Percentiles rank a stretch among this genome's conserved stretches.
These are phyloP conservation scores for Musa schizocarpa DNA, from an alignment of 176 grass and related monocot species.

Conservation along the genomic window DNA sequence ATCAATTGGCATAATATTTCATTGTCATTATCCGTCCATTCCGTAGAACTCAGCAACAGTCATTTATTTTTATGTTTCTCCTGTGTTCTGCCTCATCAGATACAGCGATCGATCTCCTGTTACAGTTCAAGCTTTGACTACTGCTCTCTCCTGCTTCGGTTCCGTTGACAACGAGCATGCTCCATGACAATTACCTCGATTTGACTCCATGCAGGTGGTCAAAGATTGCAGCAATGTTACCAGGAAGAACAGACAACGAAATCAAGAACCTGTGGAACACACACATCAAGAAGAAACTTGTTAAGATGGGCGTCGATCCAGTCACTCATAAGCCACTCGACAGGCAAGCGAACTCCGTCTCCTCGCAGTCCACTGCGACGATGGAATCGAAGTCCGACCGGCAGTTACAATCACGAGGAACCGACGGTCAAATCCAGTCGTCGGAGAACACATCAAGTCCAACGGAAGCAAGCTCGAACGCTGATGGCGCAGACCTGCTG, in stretches of 20 bases:
- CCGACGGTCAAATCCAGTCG: background rate
- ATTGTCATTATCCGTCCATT: no score
- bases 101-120: no score
- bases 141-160: no score
- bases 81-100: no score
- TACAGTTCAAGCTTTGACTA: no score
- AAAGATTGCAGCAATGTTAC: slow-evolving; percentile 6
- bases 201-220: slow-evolving; percentile 4
- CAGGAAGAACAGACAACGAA: slow-evolving; percentile 18
- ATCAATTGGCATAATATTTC: no score
- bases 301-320: slow-evolving; percentile 17
- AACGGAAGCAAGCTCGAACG: background rate
- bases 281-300: slow-evolving; percentile 18
- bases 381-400: background rate
- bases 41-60: no score
- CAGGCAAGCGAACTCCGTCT: background rate
- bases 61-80: no score
- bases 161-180: no score
- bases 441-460: background rate
- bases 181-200: no score
- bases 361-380: background rate
- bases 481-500: no score
- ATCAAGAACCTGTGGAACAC: slow-evolving; percentile 23
- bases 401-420: background rate
- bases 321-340: slow-evolving; percentile 3